A percentile compares a stretch with the other conserved stretches of the same genome.
Conservation (phyloP, 495 filamentous ascomycete species). For the Penicillium dipodomyicola region DNA sequence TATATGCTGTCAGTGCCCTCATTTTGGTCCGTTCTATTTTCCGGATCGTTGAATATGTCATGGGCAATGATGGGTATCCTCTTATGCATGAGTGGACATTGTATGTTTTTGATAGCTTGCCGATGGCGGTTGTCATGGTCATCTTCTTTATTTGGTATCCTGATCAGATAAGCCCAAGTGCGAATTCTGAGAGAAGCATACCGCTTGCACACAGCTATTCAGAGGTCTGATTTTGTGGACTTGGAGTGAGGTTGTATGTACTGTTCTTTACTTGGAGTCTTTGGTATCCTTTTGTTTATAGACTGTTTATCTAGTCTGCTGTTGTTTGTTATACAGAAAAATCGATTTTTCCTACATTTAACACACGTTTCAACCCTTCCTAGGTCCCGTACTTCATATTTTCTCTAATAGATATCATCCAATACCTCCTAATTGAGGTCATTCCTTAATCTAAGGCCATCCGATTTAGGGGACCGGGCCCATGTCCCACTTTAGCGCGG, state of each 20-base stretch:
- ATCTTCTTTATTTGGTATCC: constrained; percentile 15
- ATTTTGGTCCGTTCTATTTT: constrained; percentile 60
- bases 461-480: not conserved
- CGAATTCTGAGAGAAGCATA: constrained; percentile 7
- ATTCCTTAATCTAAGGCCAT: not conserved
- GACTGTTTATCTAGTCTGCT: not conserved
- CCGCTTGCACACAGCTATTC: constrained; percentile 13
- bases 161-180: not conserved
- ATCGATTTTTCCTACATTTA: not conserved
- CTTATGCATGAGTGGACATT: constrained; percentile 53
- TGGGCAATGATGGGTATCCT: constrained; percentile 49
- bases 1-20: constrained; percentile 48
- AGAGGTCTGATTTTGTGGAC: not conserved
- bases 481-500: not conserved
- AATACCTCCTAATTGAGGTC: not conserved
- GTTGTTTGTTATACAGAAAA: not conserved
- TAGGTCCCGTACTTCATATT: not conserved
- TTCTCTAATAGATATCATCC: not conserved
- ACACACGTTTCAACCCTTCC: not conserved
- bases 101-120: constrained; percentile 56
- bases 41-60: constrained; percentile 55
- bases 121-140: constrained; percentile 53
- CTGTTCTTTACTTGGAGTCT: not conserved
- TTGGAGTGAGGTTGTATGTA: not conserved
- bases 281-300: not conserved